Conservation (phyloP, 2,329 filamentous ascomycete species). For the Alternaria triticimaculans region DNA sequence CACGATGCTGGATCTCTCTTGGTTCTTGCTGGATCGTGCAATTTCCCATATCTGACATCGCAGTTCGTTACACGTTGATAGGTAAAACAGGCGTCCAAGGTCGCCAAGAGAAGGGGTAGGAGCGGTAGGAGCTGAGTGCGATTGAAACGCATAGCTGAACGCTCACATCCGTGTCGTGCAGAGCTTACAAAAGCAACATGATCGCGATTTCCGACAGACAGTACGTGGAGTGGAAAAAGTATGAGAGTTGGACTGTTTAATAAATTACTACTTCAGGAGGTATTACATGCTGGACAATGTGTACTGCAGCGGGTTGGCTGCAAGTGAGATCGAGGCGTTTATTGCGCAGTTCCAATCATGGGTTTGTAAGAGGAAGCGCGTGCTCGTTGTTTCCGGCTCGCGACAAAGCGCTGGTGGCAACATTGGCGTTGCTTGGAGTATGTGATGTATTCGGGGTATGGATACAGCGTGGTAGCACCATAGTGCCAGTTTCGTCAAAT, state of each 20-base stretch:
- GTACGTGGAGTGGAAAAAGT: background rate
- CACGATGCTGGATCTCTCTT: background rate
- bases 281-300: background rate
- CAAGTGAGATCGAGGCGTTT: background rate
- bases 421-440: background rate
- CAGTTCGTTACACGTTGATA: background rate
- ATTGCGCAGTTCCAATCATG: background rate
- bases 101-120: background rate
- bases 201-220: background rate
- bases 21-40: background rate
- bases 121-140: background rate
- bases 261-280: background rate
- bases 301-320: background rate
- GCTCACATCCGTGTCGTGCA: background rate
- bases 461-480: background rate
- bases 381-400: background rate
- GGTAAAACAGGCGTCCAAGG: background rate
- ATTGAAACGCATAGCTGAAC: background rate
- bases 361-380: background rate
- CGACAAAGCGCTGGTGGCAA: background rate
- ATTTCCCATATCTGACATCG: background rate
- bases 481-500: background rate
- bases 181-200: background rate
- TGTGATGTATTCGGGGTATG: background rate
- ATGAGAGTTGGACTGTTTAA: background rate